Percentiles rank a stretch among this genome's conserved stretches.
Evolutionary conservation across 2,329 filamentous ascomycete genomes (phyloP).

Genomic region (Venturia carpophila): DNA sequence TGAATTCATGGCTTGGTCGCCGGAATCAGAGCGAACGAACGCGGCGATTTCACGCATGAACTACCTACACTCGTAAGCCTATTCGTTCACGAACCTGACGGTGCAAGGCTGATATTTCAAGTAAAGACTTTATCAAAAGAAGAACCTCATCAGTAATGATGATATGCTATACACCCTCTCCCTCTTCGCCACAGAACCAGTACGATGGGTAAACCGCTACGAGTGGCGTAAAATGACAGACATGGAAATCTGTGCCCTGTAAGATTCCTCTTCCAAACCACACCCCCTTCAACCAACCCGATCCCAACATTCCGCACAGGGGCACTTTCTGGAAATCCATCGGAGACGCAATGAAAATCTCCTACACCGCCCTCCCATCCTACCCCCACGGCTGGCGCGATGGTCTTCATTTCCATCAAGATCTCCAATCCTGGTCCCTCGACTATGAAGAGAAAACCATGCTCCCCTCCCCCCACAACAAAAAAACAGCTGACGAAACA

Average conservation of each 20-base stretch:
- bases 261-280: not conserved
- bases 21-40: conserved; percentile 29
- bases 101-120: conserved; percentile 16
- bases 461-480: conserved; percentile 37
- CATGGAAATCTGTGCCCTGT: conserved; percentile 45
- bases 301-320: not conserved
- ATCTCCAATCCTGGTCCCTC: conserved; percentile 43
- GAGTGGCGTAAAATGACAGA: conserved; percentile 64
- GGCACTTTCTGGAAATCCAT: conserved; percentile 64
- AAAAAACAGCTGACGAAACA: conserved; percentile 47
- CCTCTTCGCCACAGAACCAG: conserved; percentile 58
- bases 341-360: conserved; percentile 62
- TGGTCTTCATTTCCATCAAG: conserved; percentile 47
- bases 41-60: conserved; percentile 54
- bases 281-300: not conserved
- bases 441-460: conserved; percentile 54
- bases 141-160: conserved; percentile 52
- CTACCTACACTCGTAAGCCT: conserved; percentile 44
- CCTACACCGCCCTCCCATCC: conserved; percentile 25
- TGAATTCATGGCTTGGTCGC: conserved; percentile 27
- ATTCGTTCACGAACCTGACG: not conserved
- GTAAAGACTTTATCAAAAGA: conserved; percentile 42
- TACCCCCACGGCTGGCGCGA: conserved; percentile 31
- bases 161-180: conserved; percentile 60
- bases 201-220: conserved; percentile 54